Conservation (phyloP, 2,329 filamentous ascomycete genomes). For the Colletotrichum plurivorum region DNA sequence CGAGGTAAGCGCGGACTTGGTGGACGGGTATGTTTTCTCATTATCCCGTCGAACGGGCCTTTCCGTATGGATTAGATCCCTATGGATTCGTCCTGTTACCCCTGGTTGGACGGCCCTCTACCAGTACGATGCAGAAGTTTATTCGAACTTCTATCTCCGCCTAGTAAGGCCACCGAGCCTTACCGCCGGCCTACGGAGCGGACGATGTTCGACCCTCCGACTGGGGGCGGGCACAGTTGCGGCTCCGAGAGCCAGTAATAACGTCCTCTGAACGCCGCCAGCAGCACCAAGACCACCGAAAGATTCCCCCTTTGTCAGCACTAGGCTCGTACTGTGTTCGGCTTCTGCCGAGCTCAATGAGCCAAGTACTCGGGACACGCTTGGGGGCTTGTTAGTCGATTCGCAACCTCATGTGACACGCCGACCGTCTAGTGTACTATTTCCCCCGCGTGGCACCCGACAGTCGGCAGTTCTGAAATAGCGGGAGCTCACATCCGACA, state of each 20-base stretch:
- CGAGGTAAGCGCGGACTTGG: not conserved
- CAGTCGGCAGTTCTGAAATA: slow-evolving; percentile 17
- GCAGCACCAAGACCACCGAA: slow-evolving; percentile 1
- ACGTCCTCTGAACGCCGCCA: slow-evolving; percentile 2
- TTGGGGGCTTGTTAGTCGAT: not conserved
- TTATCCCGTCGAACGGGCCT: slow-evolving; percentile 6
- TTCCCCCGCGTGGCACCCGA: not conserved
- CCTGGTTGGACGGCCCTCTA: not conserved
- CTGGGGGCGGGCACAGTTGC: not conserved
- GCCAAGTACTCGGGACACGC: slow-evolving; percentile 12
- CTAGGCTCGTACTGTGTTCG: slow-evolving; percentile 5
- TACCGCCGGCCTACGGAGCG: slow-evolving; percentile 3
- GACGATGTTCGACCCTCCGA: slow-evolving; percentile 10
- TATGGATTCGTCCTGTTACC: not conserved
- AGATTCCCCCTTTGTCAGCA: slow-evolving; percentile 21
- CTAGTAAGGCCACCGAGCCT: slow-evolving; percentile 1
- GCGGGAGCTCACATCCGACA: not conserved
- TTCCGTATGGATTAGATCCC: not conserved
- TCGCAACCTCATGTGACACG: not conserved
- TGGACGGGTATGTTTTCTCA: not conserved
- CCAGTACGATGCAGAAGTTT: slow-evolving; percentile 16
- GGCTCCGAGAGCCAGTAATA: not conserved
- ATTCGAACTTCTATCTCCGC: slow-evolving; percentile 12
- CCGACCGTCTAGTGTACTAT: not conserved
- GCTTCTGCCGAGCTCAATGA: slow-evolving; percentile 23